A percentile compares a stretch with the other conserved stretches of the same genome.
These are phyloP conservation scores for Catharanthus roseus DNA, from an alignment of 257 asterid species.

Conservation along the genomic window DNA sequence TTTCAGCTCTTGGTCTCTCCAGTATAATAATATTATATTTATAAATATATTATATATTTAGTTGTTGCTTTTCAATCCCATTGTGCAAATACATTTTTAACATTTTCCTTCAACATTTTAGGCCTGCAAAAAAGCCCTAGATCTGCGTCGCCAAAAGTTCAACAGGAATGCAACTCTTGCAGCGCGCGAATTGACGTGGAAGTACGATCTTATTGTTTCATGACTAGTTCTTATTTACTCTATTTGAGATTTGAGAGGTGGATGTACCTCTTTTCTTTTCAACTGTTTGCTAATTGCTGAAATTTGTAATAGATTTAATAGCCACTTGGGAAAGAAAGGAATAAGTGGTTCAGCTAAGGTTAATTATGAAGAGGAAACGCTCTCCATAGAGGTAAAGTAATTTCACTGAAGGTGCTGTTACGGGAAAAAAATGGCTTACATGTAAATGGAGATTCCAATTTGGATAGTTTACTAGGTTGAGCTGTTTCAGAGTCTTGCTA, in stretches of 20 bases:
- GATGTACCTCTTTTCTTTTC: not conserved
- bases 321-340: slow-evolving; percentile 79
- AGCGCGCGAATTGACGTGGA: slow-evolving; percentile 81
- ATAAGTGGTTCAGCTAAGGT: slow-evolving; percentile 69
- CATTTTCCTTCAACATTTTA: slow-evolving; percentile 16
- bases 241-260: not conserved
- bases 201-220: slow-evolving; percentile 44
- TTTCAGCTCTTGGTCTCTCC: too few relatives aligned
- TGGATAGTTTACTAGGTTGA: not conserved
- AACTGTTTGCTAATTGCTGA: slow-evolving; percentile 12
- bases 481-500: slow-evolving; percentile 6
- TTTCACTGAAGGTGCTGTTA: slow-evolving; percentile 14
- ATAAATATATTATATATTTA: not conserved
- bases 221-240: slow-evolving; percentile 3
- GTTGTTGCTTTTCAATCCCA: not conserved
- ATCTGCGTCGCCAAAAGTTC: slow-evolving; percentile 54
- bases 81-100: not conserved
- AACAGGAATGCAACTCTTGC: slow-evolving; percentile 57
- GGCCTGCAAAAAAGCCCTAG: slow-evolving; percentile 68
- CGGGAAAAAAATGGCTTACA: not conserved
- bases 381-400: slow-evolving; percentile 69
- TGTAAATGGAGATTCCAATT: not conserved
- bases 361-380: slow-evolving; percentile 70
- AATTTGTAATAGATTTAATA: slow-evolving; percentile 52
- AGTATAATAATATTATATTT: too few relatives aligned